Evolutionary conservation across 192 early-diverging fungal genomes (phyloP).

Genomic region (Linderina pennispora): DNA sequence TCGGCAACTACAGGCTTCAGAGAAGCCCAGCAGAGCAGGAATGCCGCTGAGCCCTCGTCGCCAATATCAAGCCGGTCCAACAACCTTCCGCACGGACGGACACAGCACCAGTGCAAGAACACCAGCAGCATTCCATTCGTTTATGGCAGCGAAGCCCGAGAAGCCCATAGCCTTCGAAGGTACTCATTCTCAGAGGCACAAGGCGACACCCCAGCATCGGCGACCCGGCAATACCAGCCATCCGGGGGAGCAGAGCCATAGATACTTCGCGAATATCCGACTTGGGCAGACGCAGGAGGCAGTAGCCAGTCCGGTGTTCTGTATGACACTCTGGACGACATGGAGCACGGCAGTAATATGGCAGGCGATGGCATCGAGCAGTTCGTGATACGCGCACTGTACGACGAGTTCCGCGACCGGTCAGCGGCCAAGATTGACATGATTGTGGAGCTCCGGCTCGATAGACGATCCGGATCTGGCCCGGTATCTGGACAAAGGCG

Average conservation of each 20-base stretch:
- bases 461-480: constrained; percentile 60
- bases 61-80: constrained; percentile 9
- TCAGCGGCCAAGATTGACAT: constrained; percentile 33
- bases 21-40: constrained; percentile 22
- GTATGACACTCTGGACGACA: too few species aligned
- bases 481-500: constrained; percentile 54
- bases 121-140: neutral
- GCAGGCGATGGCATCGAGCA: constrained; percentile 41
- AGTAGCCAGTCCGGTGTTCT: too few species aligned
- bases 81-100: neutral
- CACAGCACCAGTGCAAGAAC: neutral
- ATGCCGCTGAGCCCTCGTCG: constrained; percentile 13
- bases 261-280: too few species aligned
- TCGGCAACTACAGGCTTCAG: constrained; percentile 41
- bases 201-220: neutral
- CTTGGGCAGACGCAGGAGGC: too few species aligned
- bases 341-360: too few species aligned
- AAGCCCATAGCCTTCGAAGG: neutral
- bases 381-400: constrained; percentile 35
- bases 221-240: too few species aligned
- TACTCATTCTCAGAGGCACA: neutral
- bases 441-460: constrained; percentile 37
- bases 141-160: neutral
- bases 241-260: too few species aligned
- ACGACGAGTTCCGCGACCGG: constrained; percentile 40